Evolutionary conservation across 2,329 filamentous ascomycete genomes (phyloP), one percentile per base, ranked within the genome.

Genomic region (Seiridium unicorne): DNA sequence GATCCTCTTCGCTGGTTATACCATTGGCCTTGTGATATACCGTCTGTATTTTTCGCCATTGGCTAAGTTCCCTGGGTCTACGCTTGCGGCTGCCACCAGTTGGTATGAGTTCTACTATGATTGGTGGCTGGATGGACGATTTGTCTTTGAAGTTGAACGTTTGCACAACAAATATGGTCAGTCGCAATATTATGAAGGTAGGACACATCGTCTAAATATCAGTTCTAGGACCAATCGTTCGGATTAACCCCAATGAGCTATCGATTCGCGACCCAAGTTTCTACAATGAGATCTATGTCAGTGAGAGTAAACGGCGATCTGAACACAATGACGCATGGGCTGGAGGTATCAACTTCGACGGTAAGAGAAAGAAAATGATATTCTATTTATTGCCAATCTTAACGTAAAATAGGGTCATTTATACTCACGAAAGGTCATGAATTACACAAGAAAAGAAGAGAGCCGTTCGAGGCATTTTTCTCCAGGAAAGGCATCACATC

Each of bases 131-230:
- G 34, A 34, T n/a, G 49, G 49, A 9, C 10, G 36, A 34, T 51
- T 35, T 34, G 36, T 51, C 2, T 51, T 35, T 34, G 49, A 51
- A 13, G 36, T 51, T 51, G 34, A 51, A 34, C 46, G 55, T 51
- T 59, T 64, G 54, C 60, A 64, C 40, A 46, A 62, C 11, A 42
- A 61, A 62, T 64, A 64, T 34, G 62, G 62, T 64, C n/a, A 47
- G 31, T 11, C 8, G 55, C 13, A n/a, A 55, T 44, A 36, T 48
- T n/a, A 51, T 26, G 18, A 26, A 26, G 18, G 18, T 26, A 26
- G 18, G 18, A 26, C 18, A 26, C 18, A 26, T 26, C 18, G 18
- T 26, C 18, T 26, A 26, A 26, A 26, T 26, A 26, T 26, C 18
- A 26, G 18, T 13, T 11, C 3, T 32, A 64, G 62, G 62, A 44